Evolutionary conservation across 169 alveolate genomes (phyloP).

Genomic region (Cryptosporidium muris): DNA sequence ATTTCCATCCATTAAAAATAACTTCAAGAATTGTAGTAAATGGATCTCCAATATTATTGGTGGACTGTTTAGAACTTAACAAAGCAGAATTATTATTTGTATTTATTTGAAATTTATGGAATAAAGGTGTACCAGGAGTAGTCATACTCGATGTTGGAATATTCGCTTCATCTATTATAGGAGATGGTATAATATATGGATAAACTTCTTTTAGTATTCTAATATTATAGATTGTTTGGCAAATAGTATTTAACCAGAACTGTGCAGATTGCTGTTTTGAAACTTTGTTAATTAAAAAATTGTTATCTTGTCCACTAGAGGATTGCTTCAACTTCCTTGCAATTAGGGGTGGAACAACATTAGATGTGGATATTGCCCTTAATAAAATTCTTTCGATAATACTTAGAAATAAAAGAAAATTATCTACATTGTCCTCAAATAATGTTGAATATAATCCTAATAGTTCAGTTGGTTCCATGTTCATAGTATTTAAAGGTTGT

Average conservation of each 20-base stretch:
- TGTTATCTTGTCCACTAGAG: background rate
- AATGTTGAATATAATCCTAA: constrained; percentile 47
- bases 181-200: constrained; percentile 36
- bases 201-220: constrained; percentile 24
- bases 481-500: constrained; percentile 31
- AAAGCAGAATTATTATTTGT: too few species aligned
- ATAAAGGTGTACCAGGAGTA: constrained; percentile 46
- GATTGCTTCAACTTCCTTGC: constrained; percentile 46
- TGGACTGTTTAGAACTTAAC: too few species aligned
- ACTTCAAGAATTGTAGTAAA: constrained; percentile 25
- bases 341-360: constrained; percentile 14
- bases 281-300: background rate
- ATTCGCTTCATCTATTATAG: constrained; percentile 4
- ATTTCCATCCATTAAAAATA: constrained; percentile 58
- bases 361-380: constrained; percentile 19
- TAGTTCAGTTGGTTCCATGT: constrained; percentile 47
- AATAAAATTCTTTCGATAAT: constrained; percentile 8
- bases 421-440: constrained; percentile 34
- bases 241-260: constrained; percentile 65
- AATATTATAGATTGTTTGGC: constrained; percentile 65
- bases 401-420: constrained; percentile 34
- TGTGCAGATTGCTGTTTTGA: constrained; percentile 48
- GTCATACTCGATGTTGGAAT: constrained; percentile 5
- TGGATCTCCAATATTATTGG: background rate
- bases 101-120: background rate